phyloP scores from a whole-genome alignment of 805 yeast genomes.

The Candida ipomoeae region DNA sequence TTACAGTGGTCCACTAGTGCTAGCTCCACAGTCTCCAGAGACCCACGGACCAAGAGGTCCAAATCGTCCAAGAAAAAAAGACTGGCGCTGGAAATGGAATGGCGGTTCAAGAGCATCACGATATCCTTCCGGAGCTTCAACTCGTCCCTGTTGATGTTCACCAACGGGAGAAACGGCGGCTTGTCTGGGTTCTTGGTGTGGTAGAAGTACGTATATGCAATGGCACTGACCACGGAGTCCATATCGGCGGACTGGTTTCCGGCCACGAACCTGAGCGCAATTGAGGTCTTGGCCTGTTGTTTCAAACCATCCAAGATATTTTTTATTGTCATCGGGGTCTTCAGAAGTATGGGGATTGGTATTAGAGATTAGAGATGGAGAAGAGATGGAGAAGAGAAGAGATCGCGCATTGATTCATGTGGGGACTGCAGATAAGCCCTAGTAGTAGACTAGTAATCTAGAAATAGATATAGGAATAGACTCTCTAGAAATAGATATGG shows the following conservation, averaged over 20 bases:
- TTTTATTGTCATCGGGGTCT: slow-evolving; percentile 24
- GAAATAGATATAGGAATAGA: no score
- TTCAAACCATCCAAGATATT: slow-evolving; percentile 21
- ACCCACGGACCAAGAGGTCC: slow-evolving; percentile 37
- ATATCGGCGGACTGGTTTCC: slow-evolving; percentile 88
- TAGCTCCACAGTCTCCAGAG: not conserved
- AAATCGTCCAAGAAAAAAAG: slow-evolving; percentile 71
- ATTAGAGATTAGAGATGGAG: not conserved
- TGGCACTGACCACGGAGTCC: slow-evolving; percentile 80
- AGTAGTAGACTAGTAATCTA: no score
- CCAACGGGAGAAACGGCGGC: slow-evolving; percentile 55
- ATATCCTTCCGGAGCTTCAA: slow-evolving; percentile 70
- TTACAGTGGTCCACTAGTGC: slow-evolving; percentile 81
- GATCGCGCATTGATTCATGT: no score
- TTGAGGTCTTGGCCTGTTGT: slow-evolving; percentile 12
- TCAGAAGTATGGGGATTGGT: not conserved
- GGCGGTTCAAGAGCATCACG: slow-evolving; percentile 43
- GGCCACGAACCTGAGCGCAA: slow-evolving; percentile 43
- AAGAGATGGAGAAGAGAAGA: not conserved
- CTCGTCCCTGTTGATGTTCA: slow-evolving; percentile 69
- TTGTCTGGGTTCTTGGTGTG: slow-evolving; percentile 27
- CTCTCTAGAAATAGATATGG: no score
- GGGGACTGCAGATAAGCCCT: no score
- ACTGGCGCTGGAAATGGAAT: slow-evolving; percentile 44
- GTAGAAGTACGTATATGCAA: slow-evolving; percentile 63